Evolutionary conservation across 176 grass and related monocot species (phyloP).

Genomic region (Triticum urartu): DNA sequence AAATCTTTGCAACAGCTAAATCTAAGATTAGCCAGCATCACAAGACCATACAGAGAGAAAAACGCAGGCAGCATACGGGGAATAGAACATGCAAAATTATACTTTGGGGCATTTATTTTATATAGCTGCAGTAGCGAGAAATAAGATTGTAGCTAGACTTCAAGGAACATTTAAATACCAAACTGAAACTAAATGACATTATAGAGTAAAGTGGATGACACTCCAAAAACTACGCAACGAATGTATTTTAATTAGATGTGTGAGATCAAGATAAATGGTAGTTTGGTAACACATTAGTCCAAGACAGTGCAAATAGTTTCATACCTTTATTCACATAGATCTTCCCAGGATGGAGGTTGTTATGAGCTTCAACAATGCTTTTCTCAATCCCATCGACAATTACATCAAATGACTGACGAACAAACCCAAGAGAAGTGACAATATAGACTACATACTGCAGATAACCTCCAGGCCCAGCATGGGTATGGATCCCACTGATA

Average conservation of each 20-base stretch:
- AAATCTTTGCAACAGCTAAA: constrained; percentile 10
- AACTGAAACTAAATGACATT: constrained; percentile 15
- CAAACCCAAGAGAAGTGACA: constrained; percentile 95
- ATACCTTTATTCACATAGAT: constrained; percentile 90
- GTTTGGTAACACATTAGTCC: not conserved
- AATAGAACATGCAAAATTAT: constrained; percentile 17
- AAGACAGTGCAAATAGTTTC: constrained; percentile 9
- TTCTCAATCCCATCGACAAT: constrained; percentile 93
- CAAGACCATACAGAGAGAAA: not conserved
- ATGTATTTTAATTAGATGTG: not conserved
- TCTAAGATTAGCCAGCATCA: not conserved
- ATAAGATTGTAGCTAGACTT: not conserved
- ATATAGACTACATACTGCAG: constrained; percentile 96
- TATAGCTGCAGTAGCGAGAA: not conserved
- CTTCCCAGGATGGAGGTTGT: constrained; percentile 74
- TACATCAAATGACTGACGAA: constrained; percentile 93
- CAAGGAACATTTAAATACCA: constrained; percentile 8
- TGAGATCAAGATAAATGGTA: not conserved
- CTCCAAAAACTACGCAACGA: not conserved
- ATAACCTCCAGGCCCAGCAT: constrained; percentile 95
- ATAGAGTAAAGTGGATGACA: not conserved
- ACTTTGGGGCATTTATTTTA: not conserved
- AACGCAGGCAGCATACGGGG: not conserved
- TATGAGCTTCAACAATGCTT: constrained; percentile 86
- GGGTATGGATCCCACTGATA: constrained; percentile 96